Conservation (phyloP, 2,329 filamentous ascomycete genomes). For the Tolypocladium ovalisporum region DNA sequence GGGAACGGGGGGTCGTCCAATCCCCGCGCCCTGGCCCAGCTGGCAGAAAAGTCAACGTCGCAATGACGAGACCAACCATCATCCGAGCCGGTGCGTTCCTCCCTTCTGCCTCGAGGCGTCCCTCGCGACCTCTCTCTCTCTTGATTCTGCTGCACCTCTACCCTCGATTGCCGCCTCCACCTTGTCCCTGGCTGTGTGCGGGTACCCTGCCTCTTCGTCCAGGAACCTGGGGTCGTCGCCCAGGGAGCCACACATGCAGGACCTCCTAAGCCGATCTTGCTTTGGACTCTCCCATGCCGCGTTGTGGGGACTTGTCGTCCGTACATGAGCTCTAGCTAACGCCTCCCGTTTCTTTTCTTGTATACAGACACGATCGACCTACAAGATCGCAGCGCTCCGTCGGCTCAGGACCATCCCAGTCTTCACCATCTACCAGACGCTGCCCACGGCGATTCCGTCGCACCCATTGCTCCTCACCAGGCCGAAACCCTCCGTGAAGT, state of each 20-base stretch:
- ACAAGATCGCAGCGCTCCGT: constrained; percentile 72
- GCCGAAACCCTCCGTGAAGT: constrained; percentile 74
- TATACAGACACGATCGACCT: constrained; percentile 88
- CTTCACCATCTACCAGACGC: constrained; percentile 29
- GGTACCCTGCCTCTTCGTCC: background rate
- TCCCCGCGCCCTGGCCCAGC: background rate
- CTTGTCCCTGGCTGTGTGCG: background rate
- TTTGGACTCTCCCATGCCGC: background rate
- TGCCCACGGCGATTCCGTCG: constrained; percentile 34
- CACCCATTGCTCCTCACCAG: constrained; percentile 65
- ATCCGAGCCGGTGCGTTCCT: constrained; percentile 47
- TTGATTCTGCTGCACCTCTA: constrained; percentile 4
- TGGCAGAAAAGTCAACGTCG: constrained; percentile 8
- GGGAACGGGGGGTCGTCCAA: background rate
- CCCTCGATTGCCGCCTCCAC: background rate
- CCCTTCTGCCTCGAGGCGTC: constrained; percentile 2
- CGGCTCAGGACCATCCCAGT: constrained; percentile 57
- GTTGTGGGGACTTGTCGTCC: background rate
- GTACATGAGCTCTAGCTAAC: constrained; percentile 7
- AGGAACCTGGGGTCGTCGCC: background rate
- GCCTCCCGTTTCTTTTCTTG: background rate
- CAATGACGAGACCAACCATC: constrained; percentile 49
- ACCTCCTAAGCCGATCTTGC: background rate
- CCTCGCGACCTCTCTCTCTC: constrained; percentile 8
- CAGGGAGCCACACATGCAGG: background rate